Evolutionary conservation across 305 asterid genomes (phyloP).

Genomic region (Stenogyne calaminthoides): DNA sequence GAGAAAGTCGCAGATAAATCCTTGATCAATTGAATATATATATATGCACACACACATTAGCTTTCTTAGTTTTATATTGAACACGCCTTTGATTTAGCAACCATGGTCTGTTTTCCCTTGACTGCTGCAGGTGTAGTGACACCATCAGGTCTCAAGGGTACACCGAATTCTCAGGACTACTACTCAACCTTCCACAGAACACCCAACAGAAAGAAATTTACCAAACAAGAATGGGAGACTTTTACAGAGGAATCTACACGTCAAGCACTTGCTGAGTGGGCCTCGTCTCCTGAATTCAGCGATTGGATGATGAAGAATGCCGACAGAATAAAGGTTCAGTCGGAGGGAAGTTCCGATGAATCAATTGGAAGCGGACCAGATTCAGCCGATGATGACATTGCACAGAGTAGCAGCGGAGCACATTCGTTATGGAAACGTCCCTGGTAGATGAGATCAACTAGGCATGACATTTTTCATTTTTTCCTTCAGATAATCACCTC

Average conservation of each 20-base stretch:
- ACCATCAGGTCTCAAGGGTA: constrained; percentile 35
- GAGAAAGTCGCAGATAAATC: not conserved
- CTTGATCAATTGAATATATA: not conserved
- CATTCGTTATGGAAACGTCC: constrained; percentile 41
- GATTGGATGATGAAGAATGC: constrained; percentile 68
- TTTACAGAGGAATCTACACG: constrained; percentile 75
- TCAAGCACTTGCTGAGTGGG: constrained; percentile 62
- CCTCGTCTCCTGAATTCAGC: constrained; percentile 77
- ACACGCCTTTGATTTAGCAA: not conserved
- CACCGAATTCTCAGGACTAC: constrained; percentile 35
- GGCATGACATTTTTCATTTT: not conserved
- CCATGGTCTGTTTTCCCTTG: not conserved
- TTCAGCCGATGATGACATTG: constrained; percentile 55
- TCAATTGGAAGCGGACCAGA: constrained; percentile 68
- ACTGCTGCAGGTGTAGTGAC: constrained; percentile 37
- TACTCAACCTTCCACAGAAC: constrained; percentile 77
- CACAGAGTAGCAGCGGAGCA: constrained; percentile 54
- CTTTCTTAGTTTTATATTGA: not conserved
- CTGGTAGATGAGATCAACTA: constrained; percentile 26
- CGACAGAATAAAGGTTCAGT: constrained; percentile 57
- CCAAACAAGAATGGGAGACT: constrained; percentile 70
- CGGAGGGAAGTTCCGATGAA: constrained; percentile 61
- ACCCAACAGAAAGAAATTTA: constrained; percentile 57
- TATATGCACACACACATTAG: too few relatives aligned
- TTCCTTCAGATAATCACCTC: not conserved